phyloP scores from a whole-genome alignment of 192 early-diverging fungal species.

The Backusella circina region DNA sequence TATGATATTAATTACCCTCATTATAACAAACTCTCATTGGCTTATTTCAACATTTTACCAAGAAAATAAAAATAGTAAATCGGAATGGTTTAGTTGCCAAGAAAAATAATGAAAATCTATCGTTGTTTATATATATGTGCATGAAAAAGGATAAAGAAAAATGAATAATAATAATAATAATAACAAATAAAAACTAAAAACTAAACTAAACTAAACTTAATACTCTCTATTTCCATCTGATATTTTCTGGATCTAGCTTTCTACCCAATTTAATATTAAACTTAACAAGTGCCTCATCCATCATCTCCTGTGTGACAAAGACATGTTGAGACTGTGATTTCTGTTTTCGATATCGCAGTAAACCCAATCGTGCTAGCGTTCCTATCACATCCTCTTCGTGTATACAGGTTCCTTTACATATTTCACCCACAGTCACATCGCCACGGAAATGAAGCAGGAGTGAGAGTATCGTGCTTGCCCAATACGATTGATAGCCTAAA shows the following conservation, averaged over 20 bases:
- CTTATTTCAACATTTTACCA: too few species aligned
- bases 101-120: background rate
- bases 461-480: constrained; percentile 68
- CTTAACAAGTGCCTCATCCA: background rate
- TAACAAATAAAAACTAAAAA: background rate
- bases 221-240: background rate
- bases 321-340: background rate
- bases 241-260: constrained; percentile 3
- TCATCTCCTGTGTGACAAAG: constrained; percentile 1
- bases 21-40: too few species aligned
- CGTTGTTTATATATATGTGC: too few species aligned
- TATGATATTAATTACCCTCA: too few species aligned
- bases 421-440: background rate
- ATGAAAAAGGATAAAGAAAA: background rate
- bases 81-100: background rate
- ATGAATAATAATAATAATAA: background rate
- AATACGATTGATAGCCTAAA: constrained; percentile 78
- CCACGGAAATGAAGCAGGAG: constrained; percentile 36
- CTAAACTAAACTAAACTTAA: too few species aligned
- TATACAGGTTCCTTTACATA: constrained; percentile 19
- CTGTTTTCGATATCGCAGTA: constrained; percentile 11
- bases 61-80: too few species aligned
- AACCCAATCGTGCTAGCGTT: constrained; percentile 10
- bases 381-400: constrained; percentile 23
- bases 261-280: constrained; percentile 12